Conservation (phyloP, 176 grass and related monocot species). For the Zea mays region DNA sequence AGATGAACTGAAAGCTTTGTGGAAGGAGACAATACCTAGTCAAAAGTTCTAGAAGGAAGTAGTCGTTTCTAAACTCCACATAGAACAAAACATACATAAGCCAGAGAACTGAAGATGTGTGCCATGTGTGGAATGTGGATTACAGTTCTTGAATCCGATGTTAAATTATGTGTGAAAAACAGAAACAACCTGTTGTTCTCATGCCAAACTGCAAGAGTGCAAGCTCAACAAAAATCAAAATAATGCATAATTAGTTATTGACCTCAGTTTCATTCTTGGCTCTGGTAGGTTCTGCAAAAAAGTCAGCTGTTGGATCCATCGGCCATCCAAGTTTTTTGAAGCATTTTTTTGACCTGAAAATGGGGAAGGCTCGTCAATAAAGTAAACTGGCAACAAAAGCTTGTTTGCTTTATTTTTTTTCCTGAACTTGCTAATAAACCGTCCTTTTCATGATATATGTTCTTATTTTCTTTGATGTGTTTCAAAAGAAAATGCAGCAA, state of each 20-base stretch:
- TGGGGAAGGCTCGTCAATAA: conserved; percentile 33
- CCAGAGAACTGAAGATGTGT: neutral
- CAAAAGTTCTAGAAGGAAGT: neutral
- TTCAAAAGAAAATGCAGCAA: conserved; percentile 22
- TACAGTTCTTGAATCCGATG: neutral
- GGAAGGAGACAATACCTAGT: neutral
- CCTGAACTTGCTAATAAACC: neutral
- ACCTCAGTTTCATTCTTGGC: conserved; percentile 41
- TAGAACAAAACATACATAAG: neutral
- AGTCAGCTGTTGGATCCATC: conserved; percentile 43
- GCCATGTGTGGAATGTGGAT: neutral
- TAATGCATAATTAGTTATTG: conserved; percentile 7
- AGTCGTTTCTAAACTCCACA: neutral
- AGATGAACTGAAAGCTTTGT: neutral
- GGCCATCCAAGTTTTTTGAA: conserved; percentile 79
- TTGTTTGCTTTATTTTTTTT: neutral
- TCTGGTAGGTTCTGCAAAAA: conserved; percentile 43
- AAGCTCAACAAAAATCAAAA: conserved; percentile 10
- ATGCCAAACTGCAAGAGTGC: conserved; percentile 8
- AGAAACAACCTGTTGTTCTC: neutral
- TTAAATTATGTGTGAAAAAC: neutral
- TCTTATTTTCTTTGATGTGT: neutral
- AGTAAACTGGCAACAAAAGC: conserved; percentile 25
- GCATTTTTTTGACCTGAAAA: conserved; percentile 75
- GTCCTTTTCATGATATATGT: neutral